Conservation (phyloP, 768 basidiomycete species). For the Podaxis carcinomalis region DNA sequence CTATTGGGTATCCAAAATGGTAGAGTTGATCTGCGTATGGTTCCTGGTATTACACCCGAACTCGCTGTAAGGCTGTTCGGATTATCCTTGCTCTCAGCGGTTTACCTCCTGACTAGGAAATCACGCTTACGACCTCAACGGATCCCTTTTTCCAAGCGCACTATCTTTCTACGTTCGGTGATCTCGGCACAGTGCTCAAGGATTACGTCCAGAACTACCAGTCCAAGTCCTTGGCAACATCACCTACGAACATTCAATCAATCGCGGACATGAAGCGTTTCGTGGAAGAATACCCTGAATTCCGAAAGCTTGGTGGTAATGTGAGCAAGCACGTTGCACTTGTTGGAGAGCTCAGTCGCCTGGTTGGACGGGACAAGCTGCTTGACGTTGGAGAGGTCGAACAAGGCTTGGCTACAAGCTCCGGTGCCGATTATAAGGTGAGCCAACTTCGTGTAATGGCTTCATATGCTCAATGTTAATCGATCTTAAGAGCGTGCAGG, state of each 20-base stretch:
- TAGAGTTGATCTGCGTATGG: conserved; percentile 76
- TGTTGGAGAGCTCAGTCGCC: conserved; percentile 90
- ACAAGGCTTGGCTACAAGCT: conserved; percentile 90
- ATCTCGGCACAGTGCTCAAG: conserved; percentile 87
- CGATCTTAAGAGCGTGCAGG: conserved; percentile 68
- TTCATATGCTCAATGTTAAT: background rate
- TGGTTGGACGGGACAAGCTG: conserved; percentile 82
- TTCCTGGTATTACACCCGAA: conserved; percentile 85
- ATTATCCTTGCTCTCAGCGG: background rate
- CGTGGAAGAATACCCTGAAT: conserved; percentile 98
- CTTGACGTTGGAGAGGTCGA: conserved; percentile 93
- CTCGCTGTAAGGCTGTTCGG: conserved; percentile 53
- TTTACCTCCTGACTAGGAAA: conserved; percentile 55
- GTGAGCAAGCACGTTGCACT: conserved; percentile 98
- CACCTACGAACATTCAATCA: conserved; percentile 82
- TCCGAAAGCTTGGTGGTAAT: conserved; percentile 92
- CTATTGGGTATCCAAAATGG: conserved; percentile 92
- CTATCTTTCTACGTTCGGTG: conserved; percentile 91
- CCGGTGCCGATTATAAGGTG: conserved; percentile 86
- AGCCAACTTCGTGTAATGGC: conserved; percentile 14
- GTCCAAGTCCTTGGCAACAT: conserved; percentile 70
- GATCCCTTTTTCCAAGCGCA: conserved; percentile 94
- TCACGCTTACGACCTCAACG: conserved; percentile 85
- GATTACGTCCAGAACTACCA: conserved; percentile 94
- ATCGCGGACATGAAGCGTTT: conserved; percentile 96